Evolutionary conservation across 371 early-diverging fungal species (phyloP).

Genomic region (Massospora cicadina): DNA sequence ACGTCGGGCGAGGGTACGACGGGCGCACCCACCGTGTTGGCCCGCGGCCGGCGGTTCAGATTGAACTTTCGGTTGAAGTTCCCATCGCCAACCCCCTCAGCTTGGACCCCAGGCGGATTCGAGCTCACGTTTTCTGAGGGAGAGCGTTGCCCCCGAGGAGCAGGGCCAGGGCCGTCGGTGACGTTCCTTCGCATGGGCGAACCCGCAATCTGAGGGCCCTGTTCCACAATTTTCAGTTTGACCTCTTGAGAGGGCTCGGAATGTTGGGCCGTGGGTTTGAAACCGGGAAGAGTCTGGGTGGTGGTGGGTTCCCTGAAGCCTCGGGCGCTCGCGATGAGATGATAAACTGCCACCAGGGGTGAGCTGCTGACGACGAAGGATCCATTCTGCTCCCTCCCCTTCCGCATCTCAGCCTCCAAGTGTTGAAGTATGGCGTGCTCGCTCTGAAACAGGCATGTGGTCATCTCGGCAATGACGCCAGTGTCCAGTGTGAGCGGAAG

Average conservation of each 20-base stretch:
- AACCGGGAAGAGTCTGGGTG: background rate
- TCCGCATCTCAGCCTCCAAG: constrained; percentile 7
- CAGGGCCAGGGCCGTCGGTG: background rate
- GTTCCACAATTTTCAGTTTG: background rate
- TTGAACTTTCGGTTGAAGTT: background rate
- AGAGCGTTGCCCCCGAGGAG: background rate
- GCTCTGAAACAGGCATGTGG: constrained; percentile 10
- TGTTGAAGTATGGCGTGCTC: constrained; percentile 7
- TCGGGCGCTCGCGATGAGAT: constrained; percentile 4
- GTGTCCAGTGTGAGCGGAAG: constrained; percentile 1
- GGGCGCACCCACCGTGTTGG: background rate
- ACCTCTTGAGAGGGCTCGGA: background rate
- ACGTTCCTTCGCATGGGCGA: constrained; percentile 2
- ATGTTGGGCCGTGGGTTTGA: background rate
- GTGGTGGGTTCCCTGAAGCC: background rate
- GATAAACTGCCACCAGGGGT: constrained; percentile 10
- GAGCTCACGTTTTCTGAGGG: background rate
- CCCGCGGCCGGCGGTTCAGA: background rate
- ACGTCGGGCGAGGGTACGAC: background rate
- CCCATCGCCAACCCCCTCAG: background rate
- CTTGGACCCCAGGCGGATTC: background rate
- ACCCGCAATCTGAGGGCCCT: background rate
- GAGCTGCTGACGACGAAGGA: background rate
- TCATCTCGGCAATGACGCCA: constrained; percentile 5
- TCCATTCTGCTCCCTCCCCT: constrained; percentile 4